Conservation (phyloP, 805 yeast genomes). For the Pichia ethanolica region DNA sequence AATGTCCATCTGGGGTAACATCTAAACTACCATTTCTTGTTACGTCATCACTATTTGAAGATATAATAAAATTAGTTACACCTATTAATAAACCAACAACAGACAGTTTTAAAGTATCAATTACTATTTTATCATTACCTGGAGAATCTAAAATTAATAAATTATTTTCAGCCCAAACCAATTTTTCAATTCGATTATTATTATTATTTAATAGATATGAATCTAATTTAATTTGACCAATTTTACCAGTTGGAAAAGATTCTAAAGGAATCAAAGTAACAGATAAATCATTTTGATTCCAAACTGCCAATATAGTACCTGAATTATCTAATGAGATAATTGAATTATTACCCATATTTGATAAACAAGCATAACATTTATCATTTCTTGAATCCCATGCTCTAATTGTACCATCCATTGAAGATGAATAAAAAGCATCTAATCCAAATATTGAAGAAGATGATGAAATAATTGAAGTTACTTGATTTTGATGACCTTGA, state of each 20-base stretch:
- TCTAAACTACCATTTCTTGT: slow-evolving; percentile 51
- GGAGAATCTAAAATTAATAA: slow-evolving; percentile 49
- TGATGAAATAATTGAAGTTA: slow-evolving; percentile 64
- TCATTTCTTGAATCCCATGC: slow-evolving; percentile 80
- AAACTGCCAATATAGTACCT: slow-evolving; percentile 70
- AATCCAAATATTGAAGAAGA: slow-evolving; percentile 41
- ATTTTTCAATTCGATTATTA: slow-evolving; percentile 6
- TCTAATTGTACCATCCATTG: slow-evolving; percentile 73
- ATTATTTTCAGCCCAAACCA: slow-evolving; percentile 52
- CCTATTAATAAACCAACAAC: slow-evolving; percentile 35
- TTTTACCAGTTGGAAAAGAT: slow-evolving; percentile 15
- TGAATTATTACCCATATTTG: background rate
- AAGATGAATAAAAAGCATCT: slow-evolving; percentile 40
- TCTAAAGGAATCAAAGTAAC: slow-evolving; percentile 17
- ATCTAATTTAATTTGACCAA: slow-evolving; percentile 33
- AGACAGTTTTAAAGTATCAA: slow-evolving; percentile 18
- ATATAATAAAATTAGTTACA: slow-evolving; percentile 30
- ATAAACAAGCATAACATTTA: slow-evolving; percentile 20
- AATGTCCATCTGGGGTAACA: slow-evolving; percentile 62
- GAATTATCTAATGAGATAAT: slow-evolving; percentile 74
- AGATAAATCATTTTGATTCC: slow-evolving; percentile 28
- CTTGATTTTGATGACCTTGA: slow-evolving; percentile 77
- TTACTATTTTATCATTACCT: slow-evolving; percentile 47
- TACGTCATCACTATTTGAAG: slow-evolving; percentile 15
- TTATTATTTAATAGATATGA: background rate